Evolutionary conservation across 2,329 filamentous ascomycete species (phyloP).

Genomic region (Knufia fluminis): DNA sequence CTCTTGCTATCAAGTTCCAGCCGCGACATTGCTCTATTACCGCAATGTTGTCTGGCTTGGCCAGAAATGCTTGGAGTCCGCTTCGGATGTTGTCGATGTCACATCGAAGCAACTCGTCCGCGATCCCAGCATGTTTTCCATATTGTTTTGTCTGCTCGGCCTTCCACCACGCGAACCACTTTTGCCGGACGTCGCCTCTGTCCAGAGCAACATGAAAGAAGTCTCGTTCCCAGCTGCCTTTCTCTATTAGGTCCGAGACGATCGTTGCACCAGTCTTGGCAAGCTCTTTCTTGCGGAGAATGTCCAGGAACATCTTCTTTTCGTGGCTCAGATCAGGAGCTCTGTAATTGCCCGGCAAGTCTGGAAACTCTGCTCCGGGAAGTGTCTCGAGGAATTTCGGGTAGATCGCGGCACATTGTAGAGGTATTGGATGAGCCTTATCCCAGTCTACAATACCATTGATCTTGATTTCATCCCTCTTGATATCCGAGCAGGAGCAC

Average conservation of each 20-base stretch:
- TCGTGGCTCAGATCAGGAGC: background rate
- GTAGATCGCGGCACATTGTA: conserved; percentile 1
- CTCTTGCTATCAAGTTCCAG: no score
- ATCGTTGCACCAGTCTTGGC: background rate
- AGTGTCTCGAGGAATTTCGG: conserved; percentile 2
- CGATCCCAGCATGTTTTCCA: background rate
- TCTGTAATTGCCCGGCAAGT: background rate
- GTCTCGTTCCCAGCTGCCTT: background rate
- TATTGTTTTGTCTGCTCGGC: background rate
- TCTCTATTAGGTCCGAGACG: background rate
- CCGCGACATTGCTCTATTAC: no score
- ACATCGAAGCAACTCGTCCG: background rate
- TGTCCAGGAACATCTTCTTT: background rate
- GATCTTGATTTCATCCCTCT: background rate
- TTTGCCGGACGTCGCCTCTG: background rate
- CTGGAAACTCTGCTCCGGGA: conserved; percentile 4
- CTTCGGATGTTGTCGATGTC: background rate
- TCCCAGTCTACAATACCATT: conserved; percentile 6
- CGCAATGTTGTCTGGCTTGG: no score
- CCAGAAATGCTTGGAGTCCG: background rate
- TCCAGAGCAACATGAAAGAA: background rate
- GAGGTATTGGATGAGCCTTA: background rate
- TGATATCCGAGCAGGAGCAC: no score
- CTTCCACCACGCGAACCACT: background rate
- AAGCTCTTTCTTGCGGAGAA: background rate